phyloP scores from a whole-genome alignment of 192 early-diverging fungal genomes.

The Lobosporangium transversale region DNA sequence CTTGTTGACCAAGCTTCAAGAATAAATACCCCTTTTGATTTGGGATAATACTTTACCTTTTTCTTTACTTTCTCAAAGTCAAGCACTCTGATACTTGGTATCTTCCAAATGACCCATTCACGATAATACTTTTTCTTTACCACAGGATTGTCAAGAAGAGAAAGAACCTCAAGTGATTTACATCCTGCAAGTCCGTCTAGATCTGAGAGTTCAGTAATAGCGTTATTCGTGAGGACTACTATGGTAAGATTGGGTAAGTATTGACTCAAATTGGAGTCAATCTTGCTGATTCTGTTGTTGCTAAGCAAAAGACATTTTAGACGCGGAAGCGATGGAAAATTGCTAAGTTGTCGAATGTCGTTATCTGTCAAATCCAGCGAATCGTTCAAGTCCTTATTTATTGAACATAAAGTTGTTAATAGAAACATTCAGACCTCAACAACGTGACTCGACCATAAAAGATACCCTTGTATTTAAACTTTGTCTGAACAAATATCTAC shows the following conservation, averaged over 20 bases:
- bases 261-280: slow-evolving; percentile 73
- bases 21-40: neutral
- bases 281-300: slow-evolving; percentile 89
- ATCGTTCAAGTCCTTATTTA: slow-evolving; percentile 94
- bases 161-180: slow-evolving; percentile 64
- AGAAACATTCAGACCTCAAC: no score
- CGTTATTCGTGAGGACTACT: slow-evolving; percentile 90
- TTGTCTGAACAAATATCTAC: slow-evolving; percentile 62
- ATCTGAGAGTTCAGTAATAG: slow-evolving; percentile 84
- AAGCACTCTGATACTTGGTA: slow-evolving; percentile 81
- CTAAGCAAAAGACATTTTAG: slow-evolving; percentile 79
- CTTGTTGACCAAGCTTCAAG: neutral
- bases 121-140: slow-evolving; percentile 84
- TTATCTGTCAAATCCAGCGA: slow-evolving; percentile 94
- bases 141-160: slow-evolving; percentile 92
- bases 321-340: slow-evolving; percentile 86
- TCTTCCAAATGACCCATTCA: slow-evolving; percentile 82
- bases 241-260: slow-evolving; percentile 81
- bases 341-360: slow-evolving; percentile 83
- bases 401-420: no score
- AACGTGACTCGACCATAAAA: no score
- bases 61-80: slow-evolving; percentile 86
- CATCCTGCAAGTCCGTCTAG: slow-evolving; percentile 75
- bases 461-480: no score
- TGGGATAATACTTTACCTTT: slow-evolving; percentile 56